Base-by-base conservation (phyloP, 352 stramenopile genomes). In the Aphanomyces stellatus region DNA sequence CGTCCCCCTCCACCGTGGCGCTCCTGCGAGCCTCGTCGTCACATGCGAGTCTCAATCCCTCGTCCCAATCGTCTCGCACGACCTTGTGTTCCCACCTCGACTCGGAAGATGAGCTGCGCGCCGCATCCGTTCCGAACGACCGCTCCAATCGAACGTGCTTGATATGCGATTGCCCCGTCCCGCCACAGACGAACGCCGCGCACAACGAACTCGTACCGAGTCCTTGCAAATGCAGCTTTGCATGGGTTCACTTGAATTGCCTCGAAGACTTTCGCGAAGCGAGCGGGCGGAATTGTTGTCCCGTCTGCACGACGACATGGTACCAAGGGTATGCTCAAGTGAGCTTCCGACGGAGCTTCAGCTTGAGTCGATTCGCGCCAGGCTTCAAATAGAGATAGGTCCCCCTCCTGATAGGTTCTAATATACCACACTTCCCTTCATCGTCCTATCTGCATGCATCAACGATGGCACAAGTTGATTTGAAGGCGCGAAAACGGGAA, bases 271-370 rank as follows among this genome's bases (percentile, higher is more conserved):
- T 57, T 30, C 48, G 48, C 10, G n/a, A 22, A 7, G 31, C 60
- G 7, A 67, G 60, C 13, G 60, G 60, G 4, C 60, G 60, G 13
- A 67, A 67, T 59, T 28, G 19, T 27, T 67, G 60, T 34, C 60
- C 60, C 4, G 22, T 33, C n/a, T 67, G 60, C 60, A 33, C 5
- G 0, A 8, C 22, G 19, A 67, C 60, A n/a, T 67, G 60, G 60
- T 67, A 59, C 27, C 43, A 60, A 49, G 60, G 60, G 22, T 67
- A 57, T 46, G 60, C 60, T 0, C 40, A n/a, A 33, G 60, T 67
- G 13, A 67, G 35, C 19, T 28, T 59, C 13, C 60, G 60, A n/a
- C 43, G 60, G n/a, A 67, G 46, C 43, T 67, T 35, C 27, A 67
- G 60, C 49, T 27, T 67, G 27, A 60, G 28, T 22, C 11, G 34